These are phyloP conservation scores for Polyporus arcularius DNA, from an alignment of 768 basidiomycete genomes.

Conservation along the genomic window DNA sequence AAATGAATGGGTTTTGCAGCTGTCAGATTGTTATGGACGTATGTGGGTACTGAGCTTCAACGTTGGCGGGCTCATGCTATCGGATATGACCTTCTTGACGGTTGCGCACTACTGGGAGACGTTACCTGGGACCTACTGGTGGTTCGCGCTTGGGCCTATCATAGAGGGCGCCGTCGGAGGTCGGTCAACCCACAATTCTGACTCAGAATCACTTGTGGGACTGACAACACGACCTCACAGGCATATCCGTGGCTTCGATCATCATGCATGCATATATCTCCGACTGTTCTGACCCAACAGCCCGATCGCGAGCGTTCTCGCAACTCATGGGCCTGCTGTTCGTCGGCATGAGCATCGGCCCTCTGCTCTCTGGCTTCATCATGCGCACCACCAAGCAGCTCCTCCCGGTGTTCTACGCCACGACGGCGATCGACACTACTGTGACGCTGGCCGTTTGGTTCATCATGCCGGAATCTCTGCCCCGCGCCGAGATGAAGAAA, in stretches of 20 bases:
- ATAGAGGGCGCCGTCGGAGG: constrained; percentile 79
- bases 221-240: background rate
- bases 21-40: constrained; percentile 82
- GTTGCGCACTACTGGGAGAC: constrained; percentile 57
- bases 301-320: constrained; percentile 67
- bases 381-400: constrained; percentile 55
- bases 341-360: constrained; percentile 75
- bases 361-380: constrained; percentile 66
- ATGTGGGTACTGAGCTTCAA: constrained; percentile 61
- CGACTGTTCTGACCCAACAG: constrained; percentile 57
- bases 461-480: constrained; percentile 78
- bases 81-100: constrained; percentile 67
- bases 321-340: constrained; percentile 67
- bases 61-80: constrained; percentile 57
- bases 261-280: constrained; percentile 67
- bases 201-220: too few relatives aligned
- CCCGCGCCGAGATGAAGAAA: constrained; percentile 46
- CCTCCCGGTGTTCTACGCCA: constrained; percentile 75
- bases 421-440: constrained; percentile 48
- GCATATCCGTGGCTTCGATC: constrained; percentile 39
- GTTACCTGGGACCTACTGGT: constrained; percentile 84
- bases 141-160: constrained; percentile 63
- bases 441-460: constrained; percentile 53
- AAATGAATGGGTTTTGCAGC: constrained; percentile 35
- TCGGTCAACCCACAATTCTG: constrained; percentile 31